Evolutionary conservation across 2,329 filamentous ascomycete species (phyloP), one percentile per base, ranked within the genome.

Genomic region (Cadophora malorum): DNA sequence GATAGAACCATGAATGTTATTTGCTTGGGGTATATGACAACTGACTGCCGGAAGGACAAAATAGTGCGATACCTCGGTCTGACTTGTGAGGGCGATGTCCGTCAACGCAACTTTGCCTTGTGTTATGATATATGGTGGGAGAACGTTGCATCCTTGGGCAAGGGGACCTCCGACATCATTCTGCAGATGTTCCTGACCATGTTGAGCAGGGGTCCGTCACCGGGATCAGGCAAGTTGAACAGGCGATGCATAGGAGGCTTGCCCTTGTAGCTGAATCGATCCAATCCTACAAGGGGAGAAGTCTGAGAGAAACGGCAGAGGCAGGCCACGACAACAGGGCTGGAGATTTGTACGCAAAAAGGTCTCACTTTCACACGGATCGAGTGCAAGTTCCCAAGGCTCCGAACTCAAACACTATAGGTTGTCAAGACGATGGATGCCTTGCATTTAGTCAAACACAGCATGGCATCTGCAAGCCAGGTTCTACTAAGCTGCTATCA

Each of bases 191-290:
- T 67, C 58, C 64, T 63, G 35, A 69, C 58, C 28, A 33, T 53
- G 31, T 35, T 62, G 64, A 67, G 62, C 71, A 69, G 69, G 71
- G 70, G 69, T 61, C 67, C 68, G 71, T 73, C 73, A 71, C 72
- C 63, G 64, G 74, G 74, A 74, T 72, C 47, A 63, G 60, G 69
- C 66, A 63, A 69, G 59, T 62, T 31, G 23, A 62, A 62, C 67
- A 65, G 65, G 67, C 25, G 69, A 67, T 72, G 70, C 69, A 71
- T 65, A 60, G 38, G 56, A 31, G 23, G 3, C 5, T 28, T 38
- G 19, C 53, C 19, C 7, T 33, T 2, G 52, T 5, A 55, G 14
- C 5, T 16, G 28, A 55, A 55, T 55, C 52, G 16, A 10, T 55
- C 52, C 25, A 55, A 23, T n/a, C 10, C 38, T 35, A 68, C 69